These are phyloP conservation scores for Mesotaenium endlicherianum DNA, from an alignment of 139 green algal species.

Conservation along the genomic window DNA sequence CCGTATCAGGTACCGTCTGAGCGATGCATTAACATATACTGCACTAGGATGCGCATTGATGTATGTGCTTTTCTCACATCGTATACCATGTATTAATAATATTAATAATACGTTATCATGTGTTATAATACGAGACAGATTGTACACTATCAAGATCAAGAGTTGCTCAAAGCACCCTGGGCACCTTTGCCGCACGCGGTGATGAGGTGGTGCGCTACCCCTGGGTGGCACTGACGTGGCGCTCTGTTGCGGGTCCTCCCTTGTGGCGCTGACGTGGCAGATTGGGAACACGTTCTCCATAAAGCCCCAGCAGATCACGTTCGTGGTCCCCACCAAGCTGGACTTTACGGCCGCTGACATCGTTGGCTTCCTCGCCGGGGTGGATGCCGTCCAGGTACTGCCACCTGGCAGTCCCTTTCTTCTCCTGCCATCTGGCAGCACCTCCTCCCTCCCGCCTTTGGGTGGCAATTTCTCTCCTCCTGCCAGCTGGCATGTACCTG, in stretches of 20 bases:
- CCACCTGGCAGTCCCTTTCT: neutral
- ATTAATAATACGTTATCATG: too few species aligned
- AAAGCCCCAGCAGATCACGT: conserved; percentile 28
- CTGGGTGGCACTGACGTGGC: too few species aligned
- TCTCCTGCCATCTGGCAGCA: neutral
- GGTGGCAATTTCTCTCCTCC: neutral
- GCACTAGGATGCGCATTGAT: too few species aligned
- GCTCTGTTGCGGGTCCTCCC: too few species aligned
- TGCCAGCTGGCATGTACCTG: neutral
- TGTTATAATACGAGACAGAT: too few species aligned
- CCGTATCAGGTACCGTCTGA: too few species aligned
- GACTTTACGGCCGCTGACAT: conserved; percentile 15
- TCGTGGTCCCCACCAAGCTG: neutral
- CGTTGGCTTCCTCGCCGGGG: neutral
- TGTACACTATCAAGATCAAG: too few species aligned
- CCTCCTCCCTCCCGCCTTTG: neutral
- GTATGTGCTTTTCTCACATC: too few species aligned
- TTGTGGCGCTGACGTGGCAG: too few species aligned
- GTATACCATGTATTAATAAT: too few species aligned
- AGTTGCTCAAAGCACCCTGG: neutral
- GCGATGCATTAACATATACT: too few species aligned
- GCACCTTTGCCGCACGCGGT: neutral
- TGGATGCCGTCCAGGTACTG: neutral
- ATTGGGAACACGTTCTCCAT: conserved; percentile 35
- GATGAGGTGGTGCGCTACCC: neutral